phyloP scores from a whole-genome alignment of 2,329 filamentous ascomycete genomes.

The Endothia cerciana region DNA sequence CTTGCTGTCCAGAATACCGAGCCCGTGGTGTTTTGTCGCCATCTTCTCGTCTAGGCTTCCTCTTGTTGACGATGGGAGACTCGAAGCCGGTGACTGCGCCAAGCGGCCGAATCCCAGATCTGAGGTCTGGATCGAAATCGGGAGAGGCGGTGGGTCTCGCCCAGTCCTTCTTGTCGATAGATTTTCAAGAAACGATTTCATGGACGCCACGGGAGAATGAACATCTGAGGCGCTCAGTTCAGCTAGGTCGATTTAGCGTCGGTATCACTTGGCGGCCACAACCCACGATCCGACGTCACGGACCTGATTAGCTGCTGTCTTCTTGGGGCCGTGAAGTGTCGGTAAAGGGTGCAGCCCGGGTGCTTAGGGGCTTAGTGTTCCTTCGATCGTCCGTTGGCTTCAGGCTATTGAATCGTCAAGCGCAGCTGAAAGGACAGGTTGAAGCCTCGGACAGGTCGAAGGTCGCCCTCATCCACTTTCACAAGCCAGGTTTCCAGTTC shows the following conservation, averaged over 20 bases:
- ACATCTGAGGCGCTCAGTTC: too few species aligned
- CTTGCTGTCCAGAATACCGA: constrained; percentile 40
- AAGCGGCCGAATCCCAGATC: constrained; percentile 21
- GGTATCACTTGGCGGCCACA: neutral
- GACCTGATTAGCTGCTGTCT: neutral
- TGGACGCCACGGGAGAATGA: constrained; percentile 17
- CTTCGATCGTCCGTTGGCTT: constrained; percentile 5
- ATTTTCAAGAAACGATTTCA: constrained; percentile 28
- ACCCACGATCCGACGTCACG: neutral
- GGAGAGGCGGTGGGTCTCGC: constrained; percentile 26
- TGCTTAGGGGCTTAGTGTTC: neutral
- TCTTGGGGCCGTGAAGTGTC: neutral
- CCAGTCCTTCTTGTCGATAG: constrained; percentile 27
- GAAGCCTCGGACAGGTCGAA: constrained; percentile 6
- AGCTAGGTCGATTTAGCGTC: neutral
- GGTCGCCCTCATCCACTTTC: constrained; percentile 18
- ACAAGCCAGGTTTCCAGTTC: constrained; percentile 23
- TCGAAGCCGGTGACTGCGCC: constrained; percentile 24
- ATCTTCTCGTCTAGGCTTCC: constrained; percentile 34
- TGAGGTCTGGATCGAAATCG: constrained; percentile 23
- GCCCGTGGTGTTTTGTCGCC: constrained; percentile 34
- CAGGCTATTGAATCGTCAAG: constrained; percentile 13
- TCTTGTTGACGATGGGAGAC: constrained; percentile 10
- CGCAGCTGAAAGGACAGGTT: neutral
- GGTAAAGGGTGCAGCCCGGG: neutral